A percentile compares a stretch with the other conserved stretches of the same genome.
Conservation (phyloP, 257 asterid species). For the Solanum chilense region DNA sequence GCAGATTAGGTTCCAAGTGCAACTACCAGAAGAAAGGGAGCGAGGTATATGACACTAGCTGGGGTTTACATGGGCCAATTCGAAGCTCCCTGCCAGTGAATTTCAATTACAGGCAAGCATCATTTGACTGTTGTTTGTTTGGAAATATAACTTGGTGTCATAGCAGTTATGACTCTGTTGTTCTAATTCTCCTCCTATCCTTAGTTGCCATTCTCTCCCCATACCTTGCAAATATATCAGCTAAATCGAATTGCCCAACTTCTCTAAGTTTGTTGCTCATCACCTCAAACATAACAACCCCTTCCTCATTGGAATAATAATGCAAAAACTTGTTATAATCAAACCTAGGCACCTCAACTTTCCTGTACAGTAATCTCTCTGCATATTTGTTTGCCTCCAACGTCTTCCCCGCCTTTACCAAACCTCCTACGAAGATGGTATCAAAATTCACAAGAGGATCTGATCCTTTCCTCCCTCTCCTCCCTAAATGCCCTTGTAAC, state of each 20-base stretch:
- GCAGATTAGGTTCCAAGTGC: not conserved
- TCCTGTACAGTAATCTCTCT: slow-evolving; percentile 60
- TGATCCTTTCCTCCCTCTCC: slow-evolving; percentile 71
- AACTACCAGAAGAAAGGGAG: not conserved
- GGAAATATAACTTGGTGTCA: not conserved
- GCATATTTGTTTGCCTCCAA: slow-evolving; percentile 70
- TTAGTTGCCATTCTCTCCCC: slow-evolving; percentile 89
- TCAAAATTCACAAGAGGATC: slow-evolving; percentile 93
- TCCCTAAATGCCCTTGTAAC: slow-evolving; percentile 89
- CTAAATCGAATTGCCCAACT: slow-evolving; percentile 85
- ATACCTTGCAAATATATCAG: slow-evolving; percentile 65
- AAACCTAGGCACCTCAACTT: slow-evolving; percentile 76
- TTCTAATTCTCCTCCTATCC: slow-evolving; percentile 61
- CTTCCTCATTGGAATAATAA: slow-evolving; percentile 76
- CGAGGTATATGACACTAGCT: not conserved
- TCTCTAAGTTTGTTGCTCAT: slow-evolving; percentile 72
- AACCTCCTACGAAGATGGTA: slow-evolving; percentile 84
- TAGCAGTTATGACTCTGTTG: not conserved
- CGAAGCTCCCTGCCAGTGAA: not conserved
- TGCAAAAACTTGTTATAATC: slow-evolving; percentile 83
- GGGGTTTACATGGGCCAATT: not conserved
- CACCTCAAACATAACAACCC: slow-evolving; percentile 66
- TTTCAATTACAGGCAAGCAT: not conserved
- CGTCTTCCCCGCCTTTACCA: slow-evolving; percentile 62
- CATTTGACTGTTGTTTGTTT: not conserved